Evolutionary conservation across 192 early-diverging fungal species (phyloP).

Genomic region (Backusella macrospora): DNA sequence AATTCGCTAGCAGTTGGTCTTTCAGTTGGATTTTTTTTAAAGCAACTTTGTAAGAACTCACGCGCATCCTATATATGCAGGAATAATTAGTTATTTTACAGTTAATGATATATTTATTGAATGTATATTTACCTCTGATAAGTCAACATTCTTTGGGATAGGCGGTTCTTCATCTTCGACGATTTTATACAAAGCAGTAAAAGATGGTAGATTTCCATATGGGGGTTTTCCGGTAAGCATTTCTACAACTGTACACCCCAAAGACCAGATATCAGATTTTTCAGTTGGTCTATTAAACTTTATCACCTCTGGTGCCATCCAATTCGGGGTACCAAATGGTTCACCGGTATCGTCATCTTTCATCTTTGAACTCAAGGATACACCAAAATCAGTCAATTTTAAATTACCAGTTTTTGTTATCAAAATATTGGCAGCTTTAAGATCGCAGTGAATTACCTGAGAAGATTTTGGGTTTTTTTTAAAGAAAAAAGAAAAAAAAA

Average conservation of each 20-base stretch:
- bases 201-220: conserved; percentile 79
- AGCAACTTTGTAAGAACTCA: conserved; percentile 83
- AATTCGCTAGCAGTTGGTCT: conserved; percentile 76
- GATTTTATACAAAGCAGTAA: conserved; percentile 91
- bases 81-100: too few species aligned
- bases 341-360: conserved; percentile 60
- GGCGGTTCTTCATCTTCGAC: conserved; percentile 92
- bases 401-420: conserved; percentile 93
- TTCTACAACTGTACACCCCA: conserved; percentile 94
- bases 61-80: conserved; percentile 16
- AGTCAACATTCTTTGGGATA: conserved; percentile 74
- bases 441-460: conserved; percentile 84
- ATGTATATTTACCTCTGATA: conserved; percentile 27
- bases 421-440: conserved; percentile 96
- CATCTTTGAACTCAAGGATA: conserved; percentile 82
- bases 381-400: conserved; percentile 96
- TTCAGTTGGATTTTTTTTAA: conserved; percentile 74
- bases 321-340: conserved; percentile 83
- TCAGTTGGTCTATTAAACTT: conserved; percentile 84
- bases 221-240: conserved; percentile 92
- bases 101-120: not conserved
- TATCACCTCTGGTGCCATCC: conserved; percentile 94
- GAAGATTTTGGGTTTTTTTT: not conserved
- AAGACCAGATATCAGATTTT: conserved; percentile 93
- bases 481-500: not conserved